Conservation (phyloP, 108 stramenopile genomes). For the Conticribra guillardii region DNA sequence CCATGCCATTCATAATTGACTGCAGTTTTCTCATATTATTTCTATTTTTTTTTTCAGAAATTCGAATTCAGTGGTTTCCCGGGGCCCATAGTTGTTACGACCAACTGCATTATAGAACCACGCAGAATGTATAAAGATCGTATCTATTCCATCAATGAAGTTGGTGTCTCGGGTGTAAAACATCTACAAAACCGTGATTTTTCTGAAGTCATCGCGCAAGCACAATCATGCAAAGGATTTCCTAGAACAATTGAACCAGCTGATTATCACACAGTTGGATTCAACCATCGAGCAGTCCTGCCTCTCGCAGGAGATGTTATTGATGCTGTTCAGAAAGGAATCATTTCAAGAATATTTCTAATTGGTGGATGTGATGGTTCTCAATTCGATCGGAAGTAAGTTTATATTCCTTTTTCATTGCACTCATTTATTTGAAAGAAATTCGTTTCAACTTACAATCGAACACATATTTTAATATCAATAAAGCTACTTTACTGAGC, state of each 20-base stretch:
- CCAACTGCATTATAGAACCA: conserved; percentile 82
- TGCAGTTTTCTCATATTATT: background rate
- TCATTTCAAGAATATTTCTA: conserved; percentile 72
- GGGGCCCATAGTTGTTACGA: conserved; percentile 80
- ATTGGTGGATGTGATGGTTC: conserved; percentile 89
- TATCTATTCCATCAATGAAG: conserved; percentile 79
- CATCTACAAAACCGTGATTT: conserved; percentile 78
- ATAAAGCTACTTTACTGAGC: conserved; percentile 74
- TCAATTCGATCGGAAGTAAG: conserved; percentile 73
- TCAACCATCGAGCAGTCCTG: conserved; percentile 81
- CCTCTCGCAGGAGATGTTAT: conserved; percentile 76
- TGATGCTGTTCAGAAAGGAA: conserved; percentile 67
- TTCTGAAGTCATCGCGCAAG: conserved; percentile 71
- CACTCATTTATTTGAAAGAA: too few species aligned
- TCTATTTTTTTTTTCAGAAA: conserved; percentile 45
- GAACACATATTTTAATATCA: background rate
- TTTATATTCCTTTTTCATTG: background rate
- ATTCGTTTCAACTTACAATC: too few species aligned
- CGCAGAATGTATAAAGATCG: conserved; percentile 74
- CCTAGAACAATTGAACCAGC: conserved; percentile 60
- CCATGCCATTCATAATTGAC: too few species aligned
- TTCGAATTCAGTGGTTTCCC: conserved; percentile 77
- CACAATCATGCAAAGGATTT: conserved; percentile 72
- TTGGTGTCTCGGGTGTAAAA: conserved; percentile 70
- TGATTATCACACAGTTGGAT: conserved; percentile 71